These are phyloP conservation scores for Marsdenia floribunda DNA, from an alignment of 257 asterid genomes.

Conservation along the genomic window DNA sequence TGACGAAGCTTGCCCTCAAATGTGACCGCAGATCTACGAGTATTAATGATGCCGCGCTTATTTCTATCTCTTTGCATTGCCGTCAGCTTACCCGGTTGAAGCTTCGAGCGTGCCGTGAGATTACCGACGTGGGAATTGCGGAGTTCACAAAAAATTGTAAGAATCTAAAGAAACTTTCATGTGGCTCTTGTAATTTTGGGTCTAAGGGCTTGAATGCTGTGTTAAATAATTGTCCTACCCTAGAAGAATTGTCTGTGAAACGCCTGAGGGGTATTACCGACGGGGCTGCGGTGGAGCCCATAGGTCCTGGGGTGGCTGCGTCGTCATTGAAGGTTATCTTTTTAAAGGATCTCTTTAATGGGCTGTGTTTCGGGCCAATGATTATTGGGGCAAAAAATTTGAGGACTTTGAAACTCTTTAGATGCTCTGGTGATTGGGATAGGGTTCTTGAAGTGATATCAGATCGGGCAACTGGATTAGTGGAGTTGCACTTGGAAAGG, in stretches of 20 bases:
- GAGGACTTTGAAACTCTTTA: constrained; percentile 58
- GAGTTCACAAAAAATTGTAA: constrained; percentile 50
- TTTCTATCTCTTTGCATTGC: constrained; percentile 53
- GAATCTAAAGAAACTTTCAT: constrained; percentile 65
- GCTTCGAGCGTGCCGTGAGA: constrained; percentile 79
- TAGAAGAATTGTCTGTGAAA: constrained; percentile 78
- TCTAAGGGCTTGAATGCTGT: constrained; percentile 69
- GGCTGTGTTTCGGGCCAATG: constrained; percentile 73
- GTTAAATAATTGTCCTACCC: constrained; percentile 51
- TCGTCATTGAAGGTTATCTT: constrained; percentile 48
- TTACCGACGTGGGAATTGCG: constrained; percentile 72
- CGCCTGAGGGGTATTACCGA: constrained; percentile 71
- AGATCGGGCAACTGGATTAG: constrained; percentile 34
- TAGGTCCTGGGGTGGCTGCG: constrained; percentile 61
- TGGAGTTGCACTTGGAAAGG: constrained; percentile 74
- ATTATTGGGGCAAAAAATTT: constrained; percentile 60
- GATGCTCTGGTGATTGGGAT: constrained; percentile 95
- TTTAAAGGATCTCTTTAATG: constrained; percentile 75
- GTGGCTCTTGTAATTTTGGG: constrained; percentile 83
- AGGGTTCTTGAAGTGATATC: constrained; percentile 50
- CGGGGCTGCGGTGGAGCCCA: constrained; percentile 36
- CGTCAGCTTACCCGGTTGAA: constrained; percentile 64
- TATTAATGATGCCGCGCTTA: constrained; percentile 55
- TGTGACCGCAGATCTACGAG: constrained; percentile 90
- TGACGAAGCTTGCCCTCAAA: constrained; percentile 77